Percentiles rank a stretch among this genome's conserved stretches.
Conservation (phyloP, 2,329 filamentous ascomycete species). For the Ophiocordyceps sinensis region DNA sequence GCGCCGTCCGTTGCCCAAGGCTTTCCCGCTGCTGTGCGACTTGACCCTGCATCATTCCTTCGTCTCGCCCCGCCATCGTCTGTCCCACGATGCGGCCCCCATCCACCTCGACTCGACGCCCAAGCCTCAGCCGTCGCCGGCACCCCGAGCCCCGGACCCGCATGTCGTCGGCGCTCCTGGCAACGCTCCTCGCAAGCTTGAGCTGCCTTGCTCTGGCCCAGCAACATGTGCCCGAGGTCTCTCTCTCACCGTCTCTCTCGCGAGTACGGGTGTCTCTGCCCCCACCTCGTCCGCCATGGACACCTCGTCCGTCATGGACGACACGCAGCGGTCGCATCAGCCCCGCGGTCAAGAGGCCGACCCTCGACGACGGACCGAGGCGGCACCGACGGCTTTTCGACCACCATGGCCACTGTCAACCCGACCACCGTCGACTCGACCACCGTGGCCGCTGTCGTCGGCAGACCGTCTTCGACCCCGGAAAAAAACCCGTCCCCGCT, state of each 20-base stretch:
- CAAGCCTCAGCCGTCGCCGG: neutral
- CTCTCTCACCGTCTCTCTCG: no score
- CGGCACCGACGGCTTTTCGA: neutral
- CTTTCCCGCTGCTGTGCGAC: no score
- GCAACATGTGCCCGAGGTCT: neutral
- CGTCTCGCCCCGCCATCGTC: neutral
- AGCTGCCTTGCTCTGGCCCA: constrained; percentile 2
- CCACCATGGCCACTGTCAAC: no score
- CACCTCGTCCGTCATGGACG: no score
- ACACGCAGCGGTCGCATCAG: no score
- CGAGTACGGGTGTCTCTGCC: no score
- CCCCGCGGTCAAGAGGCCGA: neutral
- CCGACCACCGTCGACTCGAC: no score
- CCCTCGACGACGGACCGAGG: neutral
- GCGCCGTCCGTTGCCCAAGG: no score
- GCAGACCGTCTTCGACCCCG: neutral
- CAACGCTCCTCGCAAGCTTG: constrained; percentile 1
- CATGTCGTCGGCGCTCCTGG: constrained; percentile 2
- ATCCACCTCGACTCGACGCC: no score
- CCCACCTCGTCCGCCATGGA: no score
- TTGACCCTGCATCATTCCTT: neutral
- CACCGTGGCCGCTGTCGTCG: neutral
- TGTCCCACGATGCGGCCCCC: no score
- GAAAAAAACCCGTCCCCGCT: constrained; percentile 24
- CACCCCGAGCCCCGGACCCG: neutral